Evolutionary conservation across 345 rosid genomes (phyloP).

Genomic region (Murraya paniculata): DNA sequence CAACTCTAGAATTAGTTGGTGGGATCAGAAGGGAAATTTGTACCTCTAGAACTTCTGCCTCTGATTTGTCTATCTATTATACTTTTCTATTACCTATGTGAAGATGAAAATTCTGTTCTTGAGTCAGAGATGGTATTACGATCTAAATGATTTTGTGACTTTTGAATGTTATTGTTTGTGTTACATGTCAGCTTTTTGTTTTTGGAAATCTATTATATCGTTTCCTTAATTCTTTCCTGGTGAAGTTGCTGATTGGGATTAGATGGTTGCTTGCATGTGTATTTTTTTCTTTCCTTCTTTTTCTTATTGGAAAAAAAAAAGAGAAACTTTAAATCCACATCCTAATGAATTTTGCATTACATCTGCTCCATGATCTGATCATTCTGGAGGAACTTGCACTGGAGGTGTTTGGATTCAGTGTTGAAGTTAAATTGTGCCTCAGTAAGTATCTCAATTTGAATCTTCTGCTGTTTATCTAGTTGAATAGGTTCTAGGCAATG

Average conservation of each 20-base stretch:
- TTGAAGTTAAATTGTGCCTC: slow-evolving; percentile 24
- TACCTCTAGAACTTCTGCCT: background rate
- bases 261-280: background rate
- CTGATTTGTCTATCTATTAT: background rate
- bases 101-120: background rate
- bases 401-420: slow-evolving; percentile 34
- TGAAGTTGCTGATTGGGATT: background rate
- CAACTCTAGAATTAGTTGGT: background rate
- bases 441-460: slow-evolving; percentile 33
- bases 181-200: background rate
- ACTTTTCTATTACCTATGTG: background rate
- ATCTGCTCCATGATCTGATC: slow-evolving; percentile 59
- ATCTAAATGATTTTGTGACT: background rate
- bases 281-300: background rate
- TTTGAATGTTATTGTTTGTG: background rate
- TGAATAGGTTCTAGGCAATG: slow-evolving; percentile 6
- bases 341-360: slow-evolving; percentile 49
- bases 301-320: background rate
- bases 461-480: background rate
- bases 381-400: slow-evolving; percentile 51
- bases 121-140: background rate
- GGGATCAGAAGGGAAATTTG: background rate
- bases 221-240: background rate
- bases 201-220: background rate
- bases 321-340: slow-evolving; percentile 11